Conservation (phyloP, 2,329 filamentous ascomycete species). For the Blastomyces emzantsi region DNA sequence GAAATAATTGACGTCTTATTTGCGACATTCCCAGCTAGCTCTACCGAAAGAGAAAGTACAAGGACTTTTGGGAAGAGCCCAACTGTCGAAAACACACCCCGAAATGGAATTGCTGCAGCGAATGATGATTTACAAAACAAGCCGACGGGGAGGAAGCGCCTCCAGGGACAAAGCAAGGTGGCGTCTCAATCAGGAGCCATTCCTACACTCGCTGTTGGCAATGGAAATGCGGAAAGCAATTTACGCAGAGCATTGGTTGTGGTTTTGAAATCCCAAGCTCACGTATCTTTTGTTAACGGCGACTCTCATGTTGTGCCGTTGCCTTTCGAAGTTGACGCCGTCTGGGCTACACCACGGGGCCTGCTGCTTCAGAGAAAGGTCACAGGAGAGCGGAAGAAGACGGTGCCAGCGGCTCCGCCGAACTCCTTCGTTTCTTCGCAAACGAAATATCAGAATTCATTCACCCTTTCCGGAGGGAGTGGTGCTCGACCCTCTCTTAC, state of each 20-base stretch:
- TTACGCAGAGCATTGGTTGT: constrained; percentile 65
- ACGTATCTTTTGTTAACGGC: constrained; percentile 84
- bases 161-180: constrained; percentile 14
- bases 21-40: constrained; percentile 61
- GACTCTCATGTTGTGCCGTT: constrained; percentile 84
- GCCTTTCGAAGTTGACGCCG: constrained; percentile 86
- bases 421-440: constrained; percentile 76
- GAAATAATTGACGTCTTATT: constrained; percentile 76
- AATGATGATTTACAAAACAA: neutral
- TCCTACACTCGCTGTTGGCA: constrained; percentile 27
- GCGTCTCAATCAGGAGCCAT: constrained; percentile 9
- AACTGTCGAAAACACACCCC: neutral
- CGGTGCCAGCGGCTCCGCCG: constrained; percentile 52
- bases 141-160: constrained; percentile 12
- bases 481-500: constrained; percentile 39
- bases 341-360: constrained; percentile 71
- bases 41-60: constrained; percentile 19
- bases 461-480: constrained; percentile 27
- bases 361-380: constrained; percentile 78
- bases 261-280: constrained; percentile 83
- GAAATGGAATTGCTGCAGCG: neutral
- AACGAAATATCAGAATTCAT: constrained; percentile 32
- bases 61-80: neutral
- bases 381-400: constrained; percentile 24
- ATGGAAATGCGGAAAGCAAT: constrained; percentile 21